Evolutionary conservation across 345 rosid species (phyloP), one percentile per base, ranked within the genome.

Genomic region (Syzygium oleosum): DNA sequence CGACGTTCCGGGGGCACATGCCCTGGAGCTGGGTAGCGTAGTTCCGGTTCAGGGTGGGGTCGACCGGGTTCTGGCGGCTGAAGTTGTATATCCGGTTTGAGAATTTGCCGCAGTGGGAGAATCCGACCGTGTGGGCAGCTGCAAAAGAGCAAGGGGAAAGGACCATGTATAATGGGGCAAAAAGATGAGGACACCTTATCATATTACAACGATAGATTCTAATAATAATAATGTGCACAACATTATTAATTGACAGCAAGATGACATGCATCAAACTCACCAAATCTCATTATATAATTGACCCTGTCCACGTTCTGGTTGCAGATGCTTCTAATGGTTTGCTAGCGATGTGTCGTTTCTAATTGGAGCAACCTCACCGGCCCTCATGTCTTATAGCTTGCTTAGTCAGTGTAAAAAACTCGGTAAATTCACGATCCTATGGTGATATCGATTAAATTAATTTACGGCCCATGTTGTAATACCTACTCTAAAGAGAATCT

Each of bases 111-210:
- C 98, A 96, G 84, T 96, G 98, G 21, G 97, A 92, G 92, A 96
- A 95, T 89, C 98, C 98, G 15, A 96, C 86, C 80, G 94, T 94
- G 93, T 96, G 98, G n/a, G 96, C 98, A 52, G 94, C 98, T 96
- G 94, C 88, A 87, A 73, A 77, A 73, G 54, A 52, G 25, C 59
- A 9, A 55, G 59, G 21, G 59, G 22, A 53, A 53, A 68, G 34
- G 79, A 31, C 79, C 43, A 31, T 68, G 41, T 38, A 31, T 19
- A 17, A 68, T 34, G 21, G 31, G 79, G 34, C 23, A 31, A 31
- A 68, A 31, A 68, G 79, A 16, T 68, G 0, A 9, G 43, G 43
- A 38, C 25, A 9, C 80, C 80, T 19, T 17, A 17, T 38, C 46
- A 68, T 17, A 41, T 68, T 34, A 22, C 9, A 16, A 2, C 5